Evolutionary conservation across 1,284 basidiomycete genomes (phyloP).

Genomic region (Fistulina hepatica): DNA sequence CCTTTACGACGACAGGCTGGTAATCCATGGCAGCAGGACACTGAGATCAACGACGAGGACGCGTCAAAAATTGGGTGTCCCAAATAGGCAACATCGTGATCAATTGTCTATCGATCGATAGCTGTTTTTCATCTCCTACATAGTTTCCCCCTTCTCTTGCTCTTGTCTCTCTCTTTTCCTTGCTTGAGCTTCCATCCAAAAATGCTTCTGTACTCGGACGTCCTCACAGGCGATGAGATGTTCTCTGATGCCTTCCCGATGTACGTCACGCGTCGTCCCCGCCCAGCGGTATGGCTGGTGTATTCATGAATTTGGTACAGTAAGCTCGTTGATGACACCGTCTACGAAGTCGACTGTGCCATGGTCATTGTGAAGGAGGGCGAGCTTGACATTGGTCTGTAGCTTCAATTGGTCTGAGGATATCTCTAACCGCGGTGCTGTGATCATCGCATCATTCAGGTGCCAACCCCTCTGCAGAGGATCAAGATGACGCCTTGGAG

Average conservation of each 20-base stretch:
- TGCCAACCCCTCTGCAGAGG: conserved; percentile 89
- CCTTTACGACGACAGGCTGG: conserved; percentile 60
- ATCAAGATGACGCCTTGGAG: conserved; percentile 74
- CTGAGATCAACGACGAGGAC: neutral
- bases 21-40: conserved; percentile 57
- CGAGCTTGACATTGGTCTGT: conserved; percentile 84
- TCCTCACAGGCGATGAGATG: conserved; percentile 85
- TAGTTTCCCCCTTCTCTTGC: conserved; percentile 12
- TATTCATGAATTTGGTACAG: conserved; percentile 32
- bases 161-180: conserved; percentile 19
- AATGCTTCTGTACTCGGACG: conserved; percentile 75
- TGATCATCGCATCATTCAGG: too few relatives aligned
- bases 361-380: conserved; percentile 72
- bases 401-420: neutral
- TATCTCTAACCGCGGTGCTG: conserved; percentile 7
- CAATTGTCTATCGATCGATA: conserved; percentile 13
- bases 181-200: conserved; percentile 17
- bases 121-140: too few relatives aligned
- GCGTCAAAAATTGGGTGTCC: too few relatives aligned
- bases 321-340: conserved; percentile 75
- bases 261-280: conserved; percentile 34
- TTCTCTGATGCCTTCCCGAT: conserved; percentile 87
- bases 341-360: conserved; percentile 84
- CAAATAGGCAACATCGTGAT: too few relatives aligned
- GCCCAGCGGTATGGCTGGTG: neutral